Conservation (phyloP, 2,329 filamentous ascomycete genomes). For the Verticillium nonalfalfae region DNA sequence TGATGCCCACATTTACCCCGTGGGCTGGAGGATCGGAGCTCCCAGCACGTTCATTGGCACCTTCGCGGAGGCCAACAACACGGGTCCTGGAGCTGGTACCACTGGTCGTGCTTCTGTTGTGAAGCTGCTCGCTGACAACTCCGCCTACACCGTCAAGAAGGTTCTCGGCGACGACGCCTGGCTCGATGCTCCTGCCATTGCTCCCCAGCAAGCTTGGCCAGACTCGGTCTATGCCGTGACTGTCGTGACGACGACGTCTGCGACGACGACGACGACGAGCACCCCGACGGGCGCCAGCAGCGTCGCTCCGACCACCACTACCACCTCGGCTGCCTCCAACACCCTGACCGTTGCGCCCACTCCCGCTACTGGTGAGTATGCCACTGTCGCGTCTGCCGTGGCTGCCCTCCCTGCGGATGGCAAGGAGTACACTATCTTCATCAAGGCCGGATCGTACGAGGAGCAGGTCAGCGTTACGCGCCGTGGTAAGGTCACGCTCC, state of each 20-base stretch:
- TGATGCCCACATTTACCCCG: constrained; percentile 17
- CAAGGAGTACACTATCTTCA: constrained; percentile 29
- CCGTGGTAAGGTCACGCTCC: constrained; percentile 28
- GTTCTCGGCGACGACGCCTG: constrained; percentile 22
- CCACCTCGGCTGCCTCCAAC: constrained; percentile 1
- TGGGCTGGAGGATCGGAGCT: constrained; percentile 17
- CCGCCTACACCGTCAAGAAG: constrained; percentile 12
- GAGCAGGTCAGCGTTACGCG: constrained; percentile 51
- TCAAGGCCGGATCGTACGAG: constrained; percentile 44
- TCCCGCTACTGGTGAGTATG: constrained; percentile 28
- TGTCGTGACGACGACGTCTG: neutral
- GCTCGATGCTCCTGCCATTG: constrained; percentile 21
- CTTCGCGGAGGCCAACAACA: constrained; percentile 24
- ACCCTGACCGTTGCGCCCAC: constrained; percentile 19
- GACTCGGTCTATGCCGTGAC: constrained; percentile 16
- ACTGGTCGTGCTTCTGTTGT: constrained; percentile 15
- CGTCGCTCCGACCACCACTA: constrained; percentile 1
- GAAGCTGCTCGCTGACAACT: constrained; percentile 12
- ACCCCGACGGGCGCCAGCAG: constrained; percentile 14
- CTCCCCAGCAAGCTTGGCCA: constrained; percentile 19
- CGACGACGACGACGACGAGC: constrained; percentile 2
- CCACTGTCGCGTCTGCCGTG: constrained; percentile 33
- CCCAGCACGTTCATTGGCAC: constrained; percentile 17
- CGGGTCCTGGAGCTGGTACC: constrained; percentile 18
- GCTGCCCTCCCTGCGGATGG: constrained; percentile 33